Evolutionary conservation across 208 protist genomes (phyloP), one percentile per base, ranked within the genome.

Genomic region (Naegleria lovaniensis): DNA sequence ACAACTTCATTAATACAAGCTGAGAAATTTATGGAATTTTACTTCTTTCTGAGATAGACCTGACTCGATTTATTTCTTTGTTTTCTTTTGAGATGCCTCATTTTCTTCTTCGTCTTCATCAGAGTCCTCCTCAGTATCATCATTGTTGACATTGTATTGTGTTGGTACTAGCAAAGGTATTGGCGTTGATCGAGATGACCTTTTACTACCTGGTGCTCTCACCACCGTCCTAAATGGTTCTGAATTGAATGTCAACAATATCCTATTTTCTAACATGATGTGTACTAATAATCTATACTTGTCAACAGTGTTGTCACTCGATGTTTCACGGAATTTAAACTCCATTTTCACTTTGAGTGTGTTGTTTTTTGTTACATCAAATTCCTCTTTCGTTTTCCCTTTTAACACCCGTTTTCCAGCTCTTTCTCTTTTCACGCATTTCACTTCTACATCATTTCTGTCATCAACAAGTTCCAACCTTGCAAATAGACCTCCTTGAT

Each of bases 401-500:
- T 79, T 79, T 36, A 79, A 79, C 9, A 79, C 67, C 36, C 29
- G 16, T 79, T 79, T 79, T 29, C 67, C 67, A 79, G 67, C 67
- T 36, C 67, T 0, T 79, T 79, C 67, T 79, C 67, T 79, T 79
- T 79, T 79, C 9, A 79, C 67, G n/a, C 67, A 79, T 36, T 25
- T 79, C 6, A 79, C 67, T 79, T 79, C 67, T 79, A 79, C 16
- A 36, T 36, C 25, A 36, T 19, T 79, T 36, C 29, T 25, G n/a
- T 79, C 67, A 79, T 79, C 67, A 36, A 79, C 67, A 36, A 79
- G n/a, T 79, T 79, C 67, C n/a, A 79, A 79, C 36, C 67, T 79
- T 36, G 25, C 67, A 29, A 29, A 79, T 79, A 79, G 36, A 36
- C 67, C 29, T 36, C 29, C 9, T 15, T 79, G 16, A 36, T 11